Evolutionary conservation across 2,329 filamentous ascomycete species (phyloP), one percentile per base, ranked within the genome.

Genomic region (Reticulascus tulasneorum): DNA sequence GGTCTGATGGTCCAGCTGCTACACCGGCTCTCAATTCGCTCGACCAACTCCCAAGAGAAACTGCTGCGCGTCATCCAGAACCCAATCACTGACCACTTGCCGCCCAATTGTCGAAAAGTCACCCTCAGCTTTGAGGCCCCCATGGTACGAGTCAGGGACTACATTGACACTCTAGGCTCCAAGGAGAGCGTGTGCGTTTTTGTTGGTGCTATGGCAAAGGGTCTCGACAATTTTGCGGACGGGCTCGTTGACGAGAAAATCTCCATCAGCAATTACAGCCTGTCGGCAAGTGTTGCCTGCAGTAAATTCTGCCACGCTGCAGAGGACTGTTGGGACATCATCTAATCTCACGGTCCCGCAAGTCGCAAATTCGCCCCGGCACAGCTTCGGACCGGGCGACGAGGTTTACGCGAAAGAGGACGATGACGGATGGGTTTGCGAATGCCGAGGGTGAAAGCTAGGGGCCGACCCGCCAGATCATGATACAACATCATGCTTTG

Each of bases 261-360:
- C 58, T 88, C 86, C 52, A 97, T 98, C 68, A 97, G 91, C 74
- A 95, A 96, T 64, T 98, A 86, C 75, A 95, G 90, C 56, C 75
- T 98, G 46, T 95, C 88, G 56, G 93, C 93, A 44, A 97, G 91
- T 69, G 93, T 98, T 45, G 91, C 93, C 27, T 98, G 93, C 75
- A 96, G 91, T 79, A 98, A 97, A 65, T 97, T 98, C 73, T 97
- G 93, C 66, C 93, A 98, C 64, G 93, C 91, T 25, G 91, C 90
- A 27, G 93, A 98, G 66, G 93, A 98, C 62, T 84, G 84, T 23
- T 98, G 93, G 93, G 82, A 87, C 57, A 86, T 98, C 51, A 77
- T 96, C 54, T 98, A 81, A 74, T 29, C 17, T n/a, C n/a, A n/a
- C n/a, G n/a, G n/a, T n/a, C n/a, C n/a, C n/a, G n/a, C n/a, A n/a